Conservation (phyloP, 495 filamentous ascomycete genomes). For the Niebla homalea region DNA sequence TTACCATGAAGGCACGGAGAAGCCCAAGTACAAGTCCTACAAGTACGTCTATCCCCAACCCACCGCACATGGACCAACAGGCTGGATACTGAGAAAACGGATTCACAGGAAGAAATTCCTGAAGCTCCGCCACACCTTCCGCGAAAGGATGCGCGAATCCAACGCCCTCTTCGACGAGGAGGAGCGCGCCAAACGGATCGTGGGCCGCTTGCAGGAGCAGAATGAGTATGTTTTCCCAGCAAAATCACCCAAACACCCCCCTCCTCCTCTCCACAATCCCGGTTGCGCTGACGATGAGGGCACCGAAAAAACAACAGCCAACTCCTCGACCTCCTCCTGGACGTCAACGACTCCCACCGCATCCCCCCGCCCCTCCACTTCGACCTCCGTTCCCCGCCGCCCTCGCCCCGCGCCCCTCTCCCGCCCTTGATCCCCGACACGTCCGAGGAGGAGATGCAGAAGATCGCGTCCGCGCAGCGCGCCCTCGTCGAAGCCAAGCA, state of each 20-base stretch:
- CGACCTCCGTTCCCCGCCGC: constrained; percentile 31
- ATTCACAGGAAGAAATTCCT: constrained; percentile 89
- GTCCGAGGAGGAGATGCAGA: constrained; percentile 23
- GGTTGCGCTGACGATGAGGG: too few species aligned
- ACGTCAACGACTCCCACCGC: constrained; percentile 68
- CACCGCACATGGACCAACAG: too few species aligned
- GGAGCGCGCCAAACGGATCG: constrained; percentile 59
- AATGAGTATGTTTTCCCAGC: constrained; percentile 47
- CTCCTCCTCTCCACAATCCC: too few species aligned
- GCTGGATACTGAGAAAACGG: too few species aligned
- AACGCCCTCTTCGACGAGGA: constrained; percentile 66
- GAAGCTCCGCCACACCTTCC: constrained; percentile 79
- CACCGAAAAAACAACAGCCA: constrained; percentile 32
- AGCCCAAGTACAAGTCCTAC: constrained; percentile 13
- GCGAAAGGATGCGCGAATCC: constrained; percentile 65
- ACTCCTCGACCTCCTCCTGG: constrained; percentile 70
- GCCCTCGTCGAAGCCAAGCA: constrained; percentile 34
- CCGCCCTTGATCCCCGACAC: constrained; percentile 27
- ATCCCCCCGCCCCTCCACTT: constrained; percentile 64
- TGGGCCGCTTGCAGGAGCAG: constrained; percentile 68
- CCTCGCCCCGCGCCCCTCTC: constrained; percentile 6
- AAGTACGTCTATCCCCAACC: constrained; percentile 4
- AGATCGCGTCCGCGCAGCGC: constrained; percentile 25
- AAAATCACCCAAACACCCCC: background rate
- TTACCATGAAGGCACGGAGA: background rate